Evolutionary conservation across 208 protist genomes (phyloP), one percentile per base, ranked within the genome.

Genomic region (Naegleria lovaniensis): DNA sequence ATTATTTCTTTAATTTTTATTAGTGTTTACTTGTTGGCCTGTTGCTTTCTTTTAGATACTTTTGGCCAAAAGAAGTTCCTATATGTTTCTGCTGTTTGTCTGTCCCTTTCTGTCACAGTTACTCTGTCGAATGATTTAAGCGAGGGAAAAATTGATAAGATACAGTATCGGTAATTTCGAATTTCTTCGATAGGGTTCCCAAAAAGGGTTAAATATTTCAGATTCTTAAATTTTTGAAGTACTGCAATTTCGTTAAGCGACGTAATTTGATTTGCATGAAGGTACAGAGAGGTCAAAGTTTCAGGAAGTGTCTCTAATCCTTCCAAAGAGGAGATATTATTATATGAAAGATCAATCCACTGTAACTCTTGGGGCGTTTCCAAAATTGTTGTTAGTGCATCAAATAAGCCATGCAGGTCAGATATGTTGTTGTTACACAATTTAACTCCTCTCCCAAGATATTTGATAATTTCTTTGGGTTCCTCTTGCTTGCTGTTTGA

Each of bases 281-380:
- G 41, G n/a, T 88, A 58, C 9, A 88, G 15, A 15, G n/a, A n/a
- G 0, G 19, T 39, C 0, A 88, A 16, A 1, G 51, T 58, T 15
- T 39, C 9, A 59, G 41, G 39, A 5, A 88, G 43, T 7, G 85
- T 13, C 2, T 58, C 85, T 13, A 88, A 22, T 11, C 22, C 19
- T 38, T 88, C 41, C 43, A 88, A 29, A 36, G 19, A 39, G 0
- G 85, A 33, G 3, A 88, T 38, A 38, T 58, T 51, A 58, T 88
- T 88, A 29, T 59, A 88, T 33, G 85, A 88, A 0, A 88, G 15
- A 88, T 88, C 85, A 16, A 88, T n/a, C 85, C 85, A 88, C 33
- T 6, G 11, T 0, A 88, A 25, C 19, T 58, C 39, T 38, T n/a
- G 5, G 16, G 41, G 25, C 0, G 19, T 39, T 29, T 58, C 39